Percentiles rank a stretch among this genome's conserved stretches.
Evolutionary conservation across 495 filamentous ascomycete species (phyloP).

Genomic region (Penicillium coffeae): DNA sequence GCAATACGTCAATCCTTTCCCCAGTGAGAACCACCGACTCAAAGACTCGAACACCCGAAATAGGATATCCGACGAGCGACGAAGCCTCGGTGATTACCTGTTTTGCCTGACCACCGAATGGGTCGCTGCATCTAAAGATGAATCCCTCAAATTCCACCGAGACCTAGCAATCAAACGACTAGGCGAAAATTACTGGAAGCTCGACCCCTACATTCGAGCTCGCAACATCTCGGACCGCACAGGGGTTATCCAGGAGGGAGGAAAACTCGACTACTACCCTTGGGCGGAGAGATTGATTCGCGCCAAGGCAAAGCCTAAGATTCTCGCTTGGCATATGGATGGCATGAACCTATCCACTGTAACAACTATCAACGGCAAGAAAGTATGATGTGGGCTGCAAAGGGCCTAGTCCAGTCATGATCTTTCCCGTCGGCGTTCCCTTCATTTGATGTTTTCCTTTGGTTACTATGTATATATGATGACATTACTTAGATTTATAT

Average conservation of each 20-base stretch:
- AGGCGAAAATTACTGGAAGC: constrained; percentile 74
- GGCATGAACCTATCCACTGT: background rate
- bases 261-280: constrained; percentile 61
- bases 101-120: constrained; percentile 64
- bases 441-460: background rate
- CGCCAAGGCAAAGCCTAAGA: background rate
- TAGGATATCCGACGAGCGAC: constrained; percentile 51
- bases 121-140: constrained; percentile 38
- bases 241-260: constrained; percentile 60
- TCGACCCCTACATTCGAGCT: constrained; percentile 73
- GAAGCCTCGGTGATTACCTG: constrained; percentile 58
- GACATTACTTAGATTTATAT: background rate
- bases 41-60: constrained; percentile 58
- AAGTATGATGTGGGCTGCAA: background rate
- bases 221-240: constrained; percentile 65
- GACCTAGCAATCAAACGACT: constrained; percentile 58
- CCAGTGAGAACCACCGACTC: constrained; percentile 68
- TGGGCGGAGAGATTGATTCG: background rate
- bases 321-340: background rate
- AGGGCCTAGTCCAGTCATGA: background rate
- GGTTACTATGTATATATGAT: background rate
- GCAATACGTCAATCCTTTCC: constrained; percentile 67
- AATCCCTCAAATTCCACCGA: constrained; percentile 47
- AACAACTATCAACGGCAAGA: background rate
- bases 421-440: too few species aligned